Evolutionary conservation across 371 early-diverging fungal species (phyloP).

Genomic region (Mortierella sp.): DNA sequence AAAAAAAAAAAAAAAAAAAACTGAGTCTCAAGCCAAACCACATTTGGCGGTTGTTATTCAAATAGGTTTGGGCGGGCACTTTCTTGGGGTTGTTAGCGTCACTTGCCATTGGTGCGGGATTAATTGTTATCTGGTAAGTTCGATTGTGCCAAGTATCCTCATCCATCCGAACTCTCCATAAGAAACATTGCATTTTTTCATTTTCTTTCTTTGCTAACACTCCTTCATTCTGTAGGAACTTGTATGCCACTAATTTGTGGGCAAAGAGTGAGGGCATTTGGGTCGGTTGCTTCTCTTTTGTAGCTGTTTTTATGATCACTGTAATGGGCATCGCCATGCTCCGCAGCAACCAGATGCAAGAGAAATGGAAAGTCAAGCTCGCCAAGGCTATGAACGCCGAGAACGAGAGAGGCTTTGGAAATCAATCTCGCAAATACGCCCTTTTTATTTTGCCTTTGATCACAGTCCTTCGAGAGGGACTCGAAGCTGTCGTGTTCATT

Average conservation of each 20-base stretch:
- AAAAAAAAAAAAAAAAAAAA: no score
- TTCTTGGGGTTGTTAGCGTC: no score
- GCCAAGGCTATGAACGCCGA: conserved; percentile 64
- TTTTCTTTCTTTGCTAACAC: no score
- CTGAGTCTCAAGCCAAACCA: no score
- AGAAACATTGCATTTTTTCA: no score
- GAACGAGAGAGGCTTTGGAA: conserved; percentile 38
- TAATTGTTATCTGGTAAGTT: no score
- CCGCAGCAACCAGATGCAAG: conserved; percentile 74
- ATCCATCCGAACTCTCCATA: no score
- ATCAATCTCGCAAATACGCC: conserved; percentile 62
- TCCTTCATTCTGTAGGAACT: conserved; percentile 35
- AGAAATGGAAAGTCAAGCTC: conserved; percentile 76
- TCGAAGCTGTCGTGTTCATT: conserved; percentile 86
- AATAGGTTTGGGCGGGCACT: no score
- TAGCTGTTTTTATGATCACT: conserved; percentile 78
- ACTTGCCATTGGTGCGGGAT: no score
- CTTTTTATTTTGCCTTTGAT: conserved; percentile 85
- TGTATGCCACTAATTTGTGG: conserved; percentile 76
- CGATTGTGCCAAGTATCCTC: no score
- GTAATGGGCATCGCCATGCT: conserved; percentile 83
- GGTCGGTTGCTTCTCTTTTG: conserved; percentile 83
- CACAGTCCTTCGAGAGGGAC: conserved; percentile 85
- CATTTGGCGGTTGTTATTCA: no score
- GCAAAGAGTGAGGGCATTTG: conserved; percentile 78